Base-by-base conservation (phyloP, 2,329 filamentous ascomycete genomes). In the Xylaria sp. region DNA sequence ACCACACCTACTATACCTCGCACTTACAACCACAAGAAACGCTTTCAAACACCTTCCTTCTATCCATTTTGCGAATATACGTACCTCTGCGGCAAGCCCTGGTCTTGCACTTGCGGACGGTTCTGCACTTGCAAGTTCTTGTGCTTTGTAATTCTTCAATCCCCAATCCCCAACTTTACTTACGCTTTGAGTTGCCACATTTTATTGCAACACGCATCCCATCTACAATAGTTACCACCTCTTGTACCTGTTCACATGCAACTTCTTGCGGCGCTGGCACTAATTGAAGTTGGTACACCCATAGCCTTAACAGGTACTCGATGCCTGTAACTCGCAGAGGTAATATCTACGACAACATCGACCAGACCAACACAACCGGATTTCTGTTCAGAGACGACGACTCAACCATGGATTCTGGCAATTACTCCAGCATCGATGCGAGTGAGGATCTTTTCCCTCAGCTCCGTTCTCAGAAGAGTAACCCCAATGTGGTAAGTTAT, bases 391-490 rank as follows among this genome's bases (percentile, higher is more conserved):
- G 92, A 68, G 92, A 93, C 75, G 93, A 94, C 68, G 90, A 94
- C 64, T 78, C 81, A 63, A 78, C 77, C 59, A 87, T 89, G 56
- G 89, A 92, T 68, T 87, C 91, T 73, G 90, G 89, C 77, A 89
- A 86, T 71, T 92, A 90, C 79, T 85, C 93, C 71, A 87, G 90
- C 79, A 88, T 92, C 81, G 89, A 90, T 64, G 89, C 89, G 72
- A 90, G 88, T 59, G 92, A 97, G 76, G 93, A 97, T 79, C 91
- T 90, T 77, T 98, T 97, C 75, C 94, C 94, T 36, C 94, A 95
- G 70, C 86, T 96, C 71, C 88, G 93, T 75, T 88, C 91, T 64
- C 89, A 90, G 71, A 86, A 87, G 62, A 83, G 77, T 28, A 82
- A 81, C 72, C 74, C 79, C 57, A 80, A 78, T 65, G 75, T 80